phyloP scores from a whole-genome alignment of 495 filamentous ascomycete species.

The Rusavskia elegans region DNA sequence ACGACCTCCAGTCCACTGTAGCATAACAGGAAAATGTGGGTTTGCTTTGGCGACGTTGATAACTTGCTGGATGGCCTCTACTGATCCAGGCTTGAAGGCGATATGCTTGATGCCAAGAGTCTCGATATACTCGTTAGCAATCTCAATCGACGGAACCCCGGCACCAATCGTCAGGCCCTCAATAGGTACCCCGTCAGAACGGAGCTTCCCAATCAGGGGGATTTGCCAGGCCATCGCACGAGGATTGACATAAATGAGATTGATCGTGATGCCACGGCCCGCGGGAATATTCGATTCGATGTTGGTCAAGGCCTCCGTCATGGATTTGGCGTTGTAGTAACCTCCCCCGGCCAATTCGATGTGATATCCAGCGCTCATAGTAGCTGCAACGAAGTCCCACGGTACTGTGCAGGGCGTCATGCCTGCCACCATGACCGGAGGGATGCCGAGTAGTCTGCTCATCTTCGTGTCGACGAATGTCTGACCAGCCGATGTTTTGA shows the following conservation, averaged over 20 bases:
- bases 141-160: conserved; percentile 84
- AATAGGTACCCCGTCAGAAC: conserved; percentile 79
- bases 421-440: conserved; percentile 83
- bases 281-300: conserved; percentile 79
- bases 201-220: conserved; percentile 68
- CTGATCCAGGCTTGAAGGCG: conserved; percentile 84
- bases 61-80: conserved; percentile 75
- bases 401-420: conserved; percentile 93
- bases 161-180: conserved; percentile 91
- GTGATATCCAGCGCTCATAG: conserved; percentile 90
- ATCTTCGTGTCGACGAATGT: conserved; percentile 97
- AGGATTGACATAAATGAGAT: conserved; percentile 94
- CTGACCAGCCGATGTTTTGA: conserved; percentile 71
- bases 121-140: conserved; percentile 85
- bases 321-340: conserved; percentile 80
- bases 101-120: conserved; percentile 92
- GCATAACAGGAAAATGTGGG: conserved; percentile 72
- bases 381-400: conserved; percentile 92
- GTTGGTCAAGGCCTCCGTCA: conserved; percentile 79
- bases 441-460: conserved; percentile 78
- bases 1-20: conserved; percentile 91
- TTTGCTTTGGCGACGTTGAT: conserved; percentile 89
- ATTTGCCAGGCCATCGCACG: conserved; percentile 97
- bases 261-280: conserved; percentile 83
- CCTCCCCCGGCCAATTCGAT: conserved; percentile 83